These are phyloP conservation scores for Triticum timopheevii DNA, from an alignment of 176 grass and related monocot species.

Conservation along the genomic window DNA sequence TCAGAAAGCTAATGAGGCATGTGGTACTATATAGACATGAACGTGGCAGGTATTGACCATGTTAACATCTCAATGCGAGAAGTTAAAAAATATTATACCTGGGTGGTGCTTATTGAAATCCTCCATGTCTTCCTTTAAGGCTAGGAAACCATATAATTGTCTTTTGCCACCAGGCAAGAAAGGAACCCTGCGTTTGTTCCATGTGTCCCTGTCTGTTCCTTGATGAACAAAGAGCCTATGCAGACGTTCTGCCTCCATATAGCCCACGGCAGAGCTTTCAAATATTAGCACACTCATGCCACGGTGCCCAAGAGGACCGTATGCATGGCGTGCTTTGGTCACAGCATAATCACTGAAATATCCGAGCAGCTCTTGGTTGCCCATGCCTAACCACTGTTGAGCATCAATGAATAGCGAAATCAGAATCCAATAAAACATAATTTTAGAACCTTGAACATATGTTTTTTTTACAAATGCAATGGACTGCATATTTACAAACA, in stretches of 20 bases:
- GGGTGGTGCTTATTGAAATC: constrained; percentile 68
- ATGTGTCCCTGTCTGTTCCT: constrained; percentile 51
- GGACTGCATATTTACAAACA: not conserved
- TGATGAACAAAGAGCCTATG: constrained; percentile 71
- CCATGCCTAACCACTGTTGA: constrained; percentile 83
- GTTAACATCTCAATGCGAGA: not conserved
- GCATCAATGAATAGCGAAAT: constrained; percentile 25
- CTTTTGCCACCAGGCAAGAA: constrained; percentile 77
- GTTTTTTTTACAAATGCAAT: not conserved
- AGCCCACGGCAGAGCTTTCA: constrained; percentile 76
- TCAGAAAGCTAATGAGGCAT: not conserved
- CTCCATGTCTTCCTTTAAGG: constrained; percentile 84
- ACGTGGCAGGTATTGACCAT: not conserved
- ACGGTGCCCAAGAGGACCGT: constrained; percentile 84
- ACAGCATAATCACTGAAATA: constrained; percentile 77
- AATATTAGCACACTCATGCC: constrained; percentile 90
- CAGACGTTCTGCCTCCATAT: constrained; percentile 75
- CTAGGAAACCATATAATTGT: constrained; percentile 82
- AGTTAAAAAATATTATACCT: constrained; percentile 36
- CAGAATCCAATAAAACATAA: constrained; percentile 14
- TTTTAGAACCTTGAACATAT: not conserved
- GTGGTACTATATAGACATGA: not conserved
- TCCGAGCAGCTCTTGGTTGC: constrained; percentile 86
- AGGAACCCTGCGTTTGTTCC: constrained; percentile 32
- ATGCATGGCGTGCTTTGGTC: constrained; percentile 81